These are phyloP conservation scores for Coniferiporia sulphurascens DNA, from an alignment of 1,284 basidiomycete species.

Conservation along the genomic window DNA sequence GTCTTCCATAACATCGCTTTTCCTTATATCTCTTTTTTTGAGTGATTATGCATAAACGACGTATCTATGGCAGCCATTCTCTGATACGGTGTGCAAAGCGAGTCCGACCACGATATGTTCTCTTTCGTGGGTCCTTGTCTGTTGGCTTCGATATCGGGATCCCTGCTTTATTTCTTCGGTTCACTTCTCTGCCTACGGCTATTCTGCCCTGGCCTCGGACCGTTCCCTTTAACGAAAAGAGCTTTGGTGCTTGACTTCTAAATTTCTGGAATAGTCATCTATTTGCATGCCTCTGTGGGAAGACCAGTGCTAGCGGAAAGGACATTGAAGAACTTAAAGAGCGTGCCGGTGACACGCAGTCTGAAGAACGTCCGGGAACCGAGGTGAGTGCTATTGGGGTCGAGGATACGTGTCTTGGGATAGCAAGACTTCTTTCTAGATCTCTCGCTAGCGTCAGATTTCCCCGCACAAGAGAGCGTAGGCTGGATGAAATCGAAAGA, in stretches of 20 bases:
- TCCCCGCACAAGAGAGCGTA: neutral
- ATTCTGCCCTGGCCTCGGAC: too few species aligned
- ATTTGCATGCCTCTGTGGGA: neutral
- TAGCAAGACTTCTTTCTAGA: neutral
- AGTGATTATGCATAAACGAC: neutral
- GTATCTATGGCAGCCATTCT: neutral
- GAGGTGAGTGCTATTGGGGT: too few species aligned
- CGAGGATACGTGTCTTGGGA: too few species aligned
- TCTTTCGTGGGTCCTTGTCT: too few species aligned
- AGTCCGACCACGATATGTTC: neutral
- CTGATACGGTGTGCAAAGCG: neutral
- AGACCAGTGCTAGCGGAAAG: neutral
- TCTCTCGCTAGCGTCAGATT: neutral
- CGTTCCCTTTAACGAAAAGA: too few species aligned
- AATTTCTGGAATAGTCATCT: neutral
- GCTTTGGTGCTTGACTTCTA: neutral
- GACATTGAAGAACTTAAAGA: too few species aligned
- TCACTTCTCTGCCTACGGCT: too few species aligned
- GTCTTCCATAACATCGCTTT: conserved; percentile 1
- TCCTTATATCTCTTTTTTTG: neutral
- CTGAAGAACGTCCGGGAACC: too few species aligned
- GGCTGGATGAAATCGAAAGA: neutral
- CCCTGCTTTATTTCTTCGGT: too few species aligned
- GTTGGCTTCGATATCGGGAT: too few species aligned
- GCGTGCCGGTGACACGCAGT: too few species aligned